These are phyloP conservation scores for Lodderomyces margitis DNA, from an alignment of 1,139 yeast genomes.

Conservation along the genomic window DNA sequence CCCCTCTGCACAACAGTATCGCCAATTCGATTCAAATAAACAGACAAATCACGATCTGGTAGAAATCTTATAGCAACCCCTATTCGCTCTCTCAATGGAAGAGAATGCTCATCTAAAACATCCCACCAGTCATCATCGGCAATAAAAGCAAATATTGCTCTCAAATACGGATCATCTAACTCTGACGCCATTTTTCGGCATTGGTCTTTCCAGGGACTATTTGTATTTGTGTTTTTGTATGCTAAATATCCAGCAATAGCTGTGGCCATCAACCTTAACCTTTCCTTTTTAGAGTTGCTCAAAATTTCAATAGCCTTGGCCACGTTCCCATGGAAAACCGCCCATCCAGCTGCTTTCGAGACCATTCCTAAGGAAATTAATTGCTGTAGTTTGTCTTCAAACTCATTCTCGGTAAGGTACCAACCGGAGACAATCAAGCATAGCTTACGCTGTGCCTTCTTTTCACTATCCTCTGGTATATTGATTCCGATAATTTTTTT, in stretches of 20 bases:
- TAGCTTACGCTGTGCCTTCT: conserved; percentile 65
- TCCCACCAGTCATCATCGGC: conserved; percentile 98
- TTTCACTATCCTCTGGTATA: conserved; percentile 48
- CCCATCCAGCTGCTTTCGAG: conserved; percentile 98
- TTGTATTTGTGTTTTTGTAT: conserved; percentile 57
- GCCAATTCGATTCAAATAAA: conserved; percentile 67
- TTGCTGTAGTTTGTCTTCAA: conserved; percentile 64
- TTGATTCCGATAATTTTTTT: conserved; percentile 46
- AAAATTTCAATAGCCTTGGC: conserved; percentile 75
- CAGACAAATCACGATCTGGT: conserved; percentile 70
- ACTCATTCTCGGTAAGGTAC: conserved; percentile 76
- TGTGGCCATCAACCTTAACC: conserved; percentile 78
- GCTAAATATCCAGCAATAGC: conserved; percentile 94
- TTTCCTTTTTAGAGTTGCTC: conserved; percentile 56
- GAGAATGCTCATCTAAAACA: conserved; percentile 83
- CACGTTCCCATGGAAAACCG: conserved; percentile 90
- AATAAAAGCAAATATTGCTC: conserved; percentile 91
- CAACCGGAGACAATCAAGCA: conserved; percentile 89
- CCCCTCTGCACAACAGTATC: conserved; percentile 73
- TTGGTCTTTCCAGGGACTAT: conserved; percentile 91
- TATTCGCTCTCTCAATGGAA: conserved; percentile 82
- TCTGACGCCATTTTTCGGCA: conserved; percentile 87
- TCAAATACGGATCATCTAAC: conserved; percentile 80
- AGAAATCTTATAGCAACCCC: conserved; percentile 88
- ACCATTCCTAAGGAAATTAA: conserved; percentile 59